These are phyloP conservation scores for Geosmithia putterillii DNA, from an alignment of 2,329 filamentous ascomycete species.

Conservation along the genomic window DNA sequence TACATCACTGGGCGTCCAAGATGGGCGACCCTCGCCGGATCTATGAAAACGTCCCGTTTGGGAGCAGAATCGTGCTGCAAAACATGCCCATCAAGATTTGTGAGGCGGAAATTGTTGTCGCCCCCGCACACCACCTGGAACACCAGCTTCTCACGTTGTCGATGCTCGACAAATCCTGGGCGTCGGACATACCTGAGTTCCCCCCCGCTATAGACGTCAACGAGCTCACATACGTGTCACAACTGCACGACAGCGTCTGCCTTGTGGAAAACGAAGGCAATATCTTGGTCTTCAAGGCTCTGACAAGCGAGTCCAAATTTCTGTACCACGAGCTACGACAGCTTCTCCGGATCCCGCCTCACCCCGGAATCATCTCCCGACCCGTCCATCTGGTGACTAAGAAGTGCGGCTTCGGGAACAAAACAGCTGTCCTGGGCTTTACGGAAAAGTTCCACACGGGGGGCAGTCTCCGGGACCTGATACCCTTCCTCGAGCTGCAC, in stretches of 20 bases:
- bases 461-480: slow-evolving; percentile 42
- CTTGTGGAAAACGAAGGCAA: slow-evolving; percentile 30
- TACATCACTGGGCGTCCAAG: slow-evolving; percentile 35
- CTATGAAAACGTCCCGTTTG: slow-evolving; percentile 40
- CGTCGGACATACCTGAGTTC: slow-evolving; percentile 18
- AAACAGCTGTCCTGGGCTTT: slow-evolving; percentile 43
- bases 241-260: slow-evolving; percentile 48
- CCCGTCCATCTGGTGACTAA: slow-evolving; percentile 45
- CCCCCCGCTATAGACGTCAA: slow-evolving; percentile 36
- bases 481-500: slow-evolving; percentile 38
- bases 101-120: slow-evolving; percentile 32
- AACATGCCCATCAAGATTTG: slow-evolving; percentile 33
- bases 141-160: slow-evolving; percentile 32
- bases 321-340: slow-evolving; percentile 48
- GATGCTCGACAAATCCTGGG: slow-evolving; percentile 31
- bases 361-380: slow-evolving; percentile 37
- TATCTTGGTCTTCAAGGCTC: slow-evolving; percentile 43
- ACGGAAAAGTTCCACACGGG: slow-evolving; percentile 38
- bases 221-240: slow-evolving; percentile 34
- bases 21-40: slow-evolving; percentile 15
- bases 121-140: slow-evolving; percentile 40
- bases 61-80: slow-evolving; percentile 42
- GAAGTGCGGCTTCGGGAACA: slow-evolving; percentile 40
- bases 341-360: slow-evolving; percentile 37
- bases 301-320: slow-evolving; percentile 45